phyloP scores from a whole-genome alignment of 306 rosid species.

The Trichosanthes truncata region DNA sequence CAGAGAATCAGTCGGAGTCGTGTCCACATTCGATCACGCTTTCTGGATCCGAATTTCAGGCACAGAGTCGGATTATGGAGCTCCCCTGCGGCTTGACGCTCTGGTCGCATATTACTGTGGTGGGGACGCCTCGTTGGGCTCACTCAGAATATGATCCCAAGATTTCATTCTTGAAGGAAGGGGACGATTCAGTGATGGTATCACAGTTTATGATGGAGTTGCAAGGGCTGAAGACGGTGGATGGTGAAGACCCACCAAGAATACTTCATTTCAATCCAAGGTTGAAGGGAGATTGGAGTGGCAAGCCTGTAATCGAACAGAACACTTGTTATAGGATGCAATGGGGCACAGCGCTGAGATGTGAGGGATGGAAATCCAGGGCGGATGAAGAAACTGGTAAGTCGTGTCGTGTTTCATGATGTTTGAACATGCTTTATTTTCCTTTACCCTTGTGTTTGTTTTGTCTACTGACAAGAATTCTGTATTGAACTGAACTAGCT shows the following conservation, averaged over 20 bases:
- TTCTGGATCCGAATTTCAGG: conserved; percentile 43
- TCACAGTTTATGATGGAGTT: conserved; percentile 93
- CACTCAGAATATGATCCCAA: conserved; percentile 63
- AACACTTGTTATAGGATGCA: conserved; percentile 95
- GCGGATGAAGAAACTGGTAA: conserved; percentile 84
- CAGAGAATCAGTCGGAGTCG: conserved; percentile 46
- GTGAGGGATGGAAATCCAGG: conserved; percentile 83
- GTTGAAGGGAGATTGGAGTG: conserved; percentile 93
- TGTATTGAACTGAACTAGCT: not conserved
- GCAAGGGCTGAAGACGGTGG: conserved; percentile 85
- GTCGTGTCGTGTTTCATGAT: conserved; percentile 3
- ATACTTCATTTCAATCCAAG: conserved; percentile 93
- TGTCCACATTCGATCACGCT: conserved; percentile 57
- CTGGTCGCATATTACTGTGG: conserved; percentile 86
- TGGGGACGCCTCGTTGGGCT: conserved; percentile 87
- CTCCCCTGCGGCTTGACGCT: conserved; percentile 80
- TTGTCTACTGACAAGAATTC: not conserved
- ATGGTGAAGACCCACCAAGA: conserved; percentile 88
- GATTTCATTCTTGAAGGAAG: conserved; percentile 61
- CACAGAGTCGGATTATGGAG: conserved; percentile 40
- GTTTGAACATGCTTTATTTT: not conserved
- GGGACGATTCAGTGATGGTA: conserved; percentile 61
- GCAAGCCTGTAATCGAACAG: conserved; percentile 75
- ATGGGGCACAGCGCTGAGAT: conserved; percentile 78
- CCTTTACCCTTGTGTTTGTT: not conserved